Evolutionary conservation across 169 alveolate species (phyloP).

Genomic region (Plasmodium inui): DNA sequence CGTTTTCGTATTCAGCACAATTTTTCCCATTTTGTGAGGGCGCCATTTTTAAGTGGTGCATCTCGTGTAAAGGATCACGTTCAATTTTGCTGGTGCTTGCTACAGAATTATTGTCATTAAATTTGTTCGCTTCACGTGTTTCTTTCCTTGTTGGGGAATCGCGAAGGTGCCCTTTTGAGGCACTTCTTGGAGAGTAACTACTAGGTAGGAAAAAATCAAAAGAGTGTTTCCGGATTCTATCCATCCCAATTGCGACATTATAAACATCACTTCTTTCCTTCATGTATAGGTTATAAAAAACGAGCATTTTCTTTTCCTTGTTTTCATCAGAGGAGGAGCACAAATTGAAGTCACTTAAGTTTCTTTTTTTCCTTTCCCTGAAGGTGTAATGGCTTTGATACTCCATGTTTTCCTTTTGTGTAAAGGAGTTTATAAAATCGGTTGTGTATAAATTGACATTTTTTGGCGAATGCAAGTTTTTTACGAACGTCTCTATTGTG

Average conservation of each 20-base stretch:
- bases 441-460: slow-evolving; percentile 36
- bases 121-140: neutral
- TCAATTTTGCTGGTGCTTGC: neutral
- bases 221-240: neutral
- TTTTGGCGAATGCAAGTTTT: slow-evolving; percentile 21
- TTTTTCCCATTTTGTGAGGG: neutral
- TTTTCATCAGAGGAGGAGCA: slow-evolving; percentile 58
- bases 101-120: neutral
- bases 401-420: neutral
- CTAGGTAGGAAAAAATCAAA: neutral
- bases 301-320: slow-evolving; percentile 8
- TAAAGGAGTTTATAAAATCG: slow-evolving; percentile 42
- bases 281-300: slow-evolving; percentile 72
- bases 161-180: neutral
- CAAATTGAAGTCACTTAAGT: slow-evolving; percentile 21
- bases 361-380: slow-evolving; percentile 66
- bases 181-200: neutral
- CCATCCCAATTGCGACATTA: slow-evolving; percentile 13
- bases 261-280: slow-evolving; percentile 15
- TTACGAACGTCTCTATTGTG: slow-evolving; percentile 31
- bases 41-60: neutral
- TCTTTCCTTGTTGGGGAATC: neutral
- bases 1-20: neutral
- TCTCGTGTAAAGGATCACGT: neutral
- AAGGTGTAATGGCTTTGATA: slow-evolving; percentile 22